phyloP scores from a whole-genome alignment of 495 filamentous ascomycete species.

The Rhypophila decipiens region DNA sequence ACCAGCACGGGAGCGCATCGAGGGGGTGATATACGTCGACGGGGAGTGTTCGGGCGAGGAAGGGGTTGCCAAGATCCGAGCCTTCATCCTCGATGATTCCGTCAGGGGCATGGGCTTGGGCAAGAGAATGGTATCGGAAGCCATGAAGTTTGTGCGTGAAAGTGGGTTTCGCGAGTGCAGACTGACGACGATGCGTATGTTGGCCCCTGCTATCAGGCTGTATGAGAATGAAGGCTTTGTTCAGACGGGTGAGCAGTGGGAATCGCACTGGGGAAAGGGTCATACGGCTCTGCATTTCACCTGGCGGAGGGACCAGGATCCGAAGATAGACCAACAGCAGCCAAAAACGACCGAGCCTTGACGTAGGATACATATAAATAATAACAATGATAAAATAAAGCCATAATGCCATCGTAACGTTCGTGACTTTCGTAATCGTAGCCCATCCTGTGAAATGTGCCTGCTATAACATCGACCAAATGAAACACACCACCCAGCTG shows the following conservation, averaged over 20 bases:
- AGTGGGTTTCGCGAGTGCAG: conserved; percentile 18
- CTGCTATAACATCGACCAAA: too few species aligned
- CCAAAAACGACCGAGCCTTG: neutral
- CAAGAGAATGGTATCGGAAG: conserved; percentile 17
- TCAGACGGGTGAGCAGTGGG: conserved; percentile 5
- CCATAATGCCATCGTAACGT: neutral
- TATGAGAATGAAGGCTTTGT: conserved; percentile 22
- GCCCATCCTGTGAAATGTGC: too few species aligned
- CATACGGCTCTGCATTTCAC: conserved; percentile 11
- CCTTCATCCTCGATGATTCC: conserved; percentile 26
- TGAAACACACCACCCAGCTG: conserved; percentile 10
- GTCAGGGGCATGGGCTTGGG: conserved; percentile 20
- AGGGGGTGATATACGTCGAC: conserved; percentile 26
- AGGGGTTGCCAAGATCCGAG: conserved; percentile 16
- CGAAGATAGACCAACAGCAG: neutral
- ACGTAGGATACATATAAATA: too few species aligned
- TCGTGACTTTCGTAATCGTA: neutral
- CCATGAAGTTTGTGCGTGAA: conserved; percentile 24
- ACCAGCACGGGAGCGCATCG: conserved; percentile 9
- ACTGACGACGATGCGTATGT: conserved; percentile 14
- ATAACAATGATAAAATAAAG: too few species aligned
- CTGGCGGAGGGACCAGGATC: conserved; percentile 10
- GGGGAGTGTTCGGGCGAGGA: conserved; percentile 10
- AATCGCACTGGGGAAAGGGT: conserved; percentile 5
- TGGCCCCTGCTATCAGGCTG: conserved; percentile 17